phyloP scores from a whole-genome alignment of 768 basidiomycete species.

The Coprinellus aureogranulatus region DNA sequence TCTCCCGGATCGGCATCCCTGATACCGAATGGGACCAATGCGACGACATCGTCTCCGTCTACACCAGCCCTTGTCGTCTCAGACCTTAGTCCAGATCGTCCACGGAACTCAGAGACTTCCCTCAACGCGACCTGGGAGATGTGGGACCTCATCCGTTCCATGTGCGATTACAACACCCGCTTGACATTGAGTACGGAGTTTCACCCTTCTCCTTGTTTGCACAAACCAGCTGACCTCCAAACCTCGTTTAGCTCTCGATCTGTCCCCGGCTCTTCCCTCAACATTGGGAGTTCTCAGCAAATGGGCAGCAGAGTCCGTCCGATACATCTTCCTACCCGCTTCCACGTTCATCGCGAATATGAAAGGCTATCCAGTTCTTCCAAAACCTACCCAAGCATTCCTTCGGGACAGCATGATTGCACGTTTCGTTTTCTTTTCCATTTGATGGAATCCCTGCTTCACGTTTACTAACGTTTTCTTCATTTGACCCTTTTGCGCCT shows the following conservation, averaged over 20 bases:
- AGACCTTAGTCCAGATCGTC: constrained; percentile 26
- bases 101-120: constrained; percentile 47
- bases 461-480: constrained; percentile 17
- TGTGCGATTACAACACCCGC: constrained; percentile 81
- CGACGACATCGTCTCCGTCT: constrained; percentile 10
- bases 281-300: constrained; percentile 72
- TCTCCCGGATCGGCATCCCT: constrained; percentile 17
- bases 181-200: constrained; percentile 61
- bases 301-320: constrained; percentile 94
- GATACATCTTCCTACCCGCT: constrained; percentile 83
- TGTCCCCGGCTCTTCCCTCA: constrained; percentile 83
- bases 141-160: constrained; percentile 92
- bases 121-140: constrained; percentile 91
- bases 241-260: constrained; percentile 71
- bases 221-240: background rate
- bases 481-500: constrained; percentile 4
- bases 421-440: constrained; percentile 25
- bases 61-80: constrained; percentile 40
- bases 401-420: constrained; percentile 87
- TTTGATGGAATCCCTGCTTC: background rate
- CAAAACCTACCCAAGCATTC: constrained; percentile 90
- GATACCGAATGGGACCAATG: background rate
- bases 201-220: constrained; percentile 10
- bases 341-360: constrained; percentile 92
- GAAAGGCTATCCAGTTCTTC: constrained; percentile 95